Percentiles rank a stretch among this genome's conserved stretches.
Conservation (phyloP, 768 basidiomycete genomes). For the Suillus clintonianus region DNA sequence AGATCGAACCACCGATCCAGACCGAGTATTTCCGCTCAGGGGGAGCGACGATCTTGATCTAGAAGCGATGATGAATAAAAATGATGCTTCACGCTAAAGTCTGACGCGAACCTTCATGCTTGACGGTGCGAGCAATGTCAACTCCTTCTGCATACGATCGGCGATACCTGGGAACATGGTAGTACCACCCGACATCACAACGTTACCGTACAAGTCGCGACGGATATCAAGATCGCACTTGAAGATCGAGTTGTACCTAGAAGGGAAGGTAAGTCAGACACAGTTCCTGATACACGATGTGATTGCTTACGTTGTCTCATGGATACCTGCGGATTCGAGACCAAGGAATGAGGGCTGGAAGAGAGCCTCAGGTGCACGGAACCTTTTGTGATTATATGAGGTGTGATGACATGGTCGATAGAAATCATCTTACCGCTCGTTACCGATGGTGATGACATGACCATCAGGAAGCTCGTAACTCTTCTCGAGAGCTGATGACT, state of each 20-base stretch:
- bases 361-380: conserved; percentile 58
- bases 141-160: conserved; percentile 95
- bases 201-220: conserved; percentile 36
- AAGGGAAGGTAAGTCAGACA: conserved; percentile 4
- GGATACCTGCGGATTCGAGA: conserved; percentile 85
- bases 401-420: neutral
- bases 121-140: conserved; percentile 74
- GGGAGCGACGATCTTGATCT: conserved; percentile 80
- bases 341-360: conserved; percentile 62
- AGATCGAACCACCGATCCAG: conserved; percentile 89
- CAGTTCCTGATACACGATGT: neutral
- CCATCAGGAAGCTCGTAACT: conserved; percentile 91
- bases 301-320: conserved; percentile 57
- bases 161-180: conserved; percentile 97
- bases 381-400: conserved; percentile 30
- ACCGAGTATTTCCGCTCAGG: conserved; percentile 95
- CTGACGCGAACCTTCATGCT: conserved; percentile 72
- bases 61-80: too few relatives aligned
- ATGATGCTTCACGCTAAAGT: neutral
- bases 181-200: conserved; percentile 73
- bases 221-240: conserved; percentile 73
- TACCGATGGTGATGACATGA: conserved; percentile 87
- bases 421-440: conserved; percentile 48
- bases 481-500: conserved; percentile 89
- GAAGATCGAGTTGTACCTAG: conserved; percentile 58